Evolutionary conservation across 257 asterid species (phyloP), one percentile per base, ranked within the genome.

Genomic region (Anisodus tanguticus): DNA sequence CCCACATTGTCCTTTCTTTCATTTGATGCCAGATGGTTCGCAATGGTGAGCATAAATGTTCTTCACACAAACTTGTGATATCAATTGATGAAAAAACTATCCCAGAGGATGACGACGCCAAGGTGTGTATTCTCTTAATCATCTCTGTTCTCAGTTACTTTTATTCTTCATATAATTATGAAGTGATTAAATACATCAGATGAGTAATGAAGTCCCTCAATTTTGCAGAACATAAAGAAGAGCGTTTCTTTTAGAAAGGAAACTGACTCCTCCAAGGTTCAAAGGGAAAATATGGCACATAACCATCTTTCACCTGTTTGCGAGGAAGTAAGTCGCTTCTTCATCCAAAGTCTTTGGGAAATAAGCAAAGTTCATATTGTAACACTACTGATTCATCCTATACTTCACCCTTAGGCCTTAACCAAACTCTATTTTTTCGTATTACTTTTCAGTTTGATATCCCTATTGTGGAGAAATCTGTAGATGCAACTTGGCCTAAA

Each of bases 1-100:
- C 55, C 55, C 55, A 5, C 55, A 51, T 7, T 51, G 55, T 51
- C 55, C 55, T 8, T 51, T 5, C 45, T 41, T 41, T 41, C 45
- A 41, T 41, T 87, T 17, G 31, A 81, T 82, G 49, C 9, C 87
- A 95, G 98, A 92, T 95, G 98, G 98, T 97, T 64, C 94, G 91
- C 0, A 87, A 88, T 49, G 98, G 98, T 8, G 98, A 87, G 64
- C 98, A 97, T 92, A 95, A 93, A 88, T 92, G 97, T 88, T 62
- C 94, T 88, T 62, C 94, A 5, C 85, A 90, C 91, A 91, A 89
- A 82, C 35, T 83, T 60, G 49, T 69, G 82, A 39, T 88, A 85
- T 81, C 95, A 9, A 49, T 71, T n/a, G 97, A 93, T 7, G 98
- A 97, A 93, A 97, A 93, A 83, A 89, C 95, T 3, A 89, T 88